phyloP scores from a whole-genome alignment of 306 rosid species.

The Lablab purpureus region DNA sequence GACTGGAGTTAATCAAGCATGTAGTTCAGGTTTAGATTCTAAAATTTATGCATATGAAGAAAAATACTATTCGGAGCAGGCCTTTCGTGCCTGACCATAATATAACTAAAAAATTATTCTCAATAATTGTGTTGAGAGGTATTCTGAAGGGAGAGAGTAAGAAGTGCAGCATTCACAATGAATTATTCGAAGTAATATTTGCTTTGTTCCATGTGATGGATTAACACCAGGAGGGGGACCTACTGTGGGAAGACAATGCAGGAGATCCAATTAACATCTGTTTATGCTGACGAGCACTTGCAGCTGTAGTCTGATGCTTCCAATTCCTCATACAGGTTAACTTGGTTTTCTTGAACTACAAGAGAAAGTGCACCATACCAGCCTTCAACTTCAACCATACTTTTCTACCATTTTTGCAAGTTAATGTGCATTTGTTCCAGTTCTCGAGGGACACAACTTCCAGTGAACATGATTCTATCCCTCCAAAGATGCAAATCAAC shows the following conservation, averaged over 20 bases:
- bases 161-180: conserved; percentile 28
- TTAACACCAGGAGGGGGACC: conserved; percentile 68
- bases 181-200: conserved; percentile 12
- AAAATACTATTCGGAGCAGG: no score
- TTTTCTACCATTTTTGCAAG: conserved; percentile 46
- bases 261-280: conserved; percentile 85
- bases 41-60: no score
- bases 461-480: conserved; percentile 50
- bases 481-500: conserved; percentile 26
- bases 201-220: conserved; percentile 36
- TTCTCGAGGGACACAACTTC: conserved; percentile 68
- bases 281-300: conserved; percentile 81
- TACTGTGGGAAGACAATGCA: conserved; percentile 73
- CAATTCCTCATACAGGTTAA: conserved; percentile 62
- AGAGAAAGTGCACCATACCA: not conserved
- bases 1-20: no score
- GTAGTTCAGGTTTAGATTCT: no score
- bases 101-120: no score
- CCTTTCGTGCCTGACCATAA: no score
- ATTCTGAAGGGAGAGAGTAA: no score
- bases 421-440: conserved; percentile 76
- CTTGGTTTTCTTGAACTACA: no score
- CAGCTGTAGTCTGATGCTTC: conserved; percentile 54
- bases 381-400: not conserved
- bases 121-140: not conserved